Evolutionary conservation across 2,329 filamentous ascomycete species (phyloP).

Genomic region (Colletotrichum brevisporum): DNA sequence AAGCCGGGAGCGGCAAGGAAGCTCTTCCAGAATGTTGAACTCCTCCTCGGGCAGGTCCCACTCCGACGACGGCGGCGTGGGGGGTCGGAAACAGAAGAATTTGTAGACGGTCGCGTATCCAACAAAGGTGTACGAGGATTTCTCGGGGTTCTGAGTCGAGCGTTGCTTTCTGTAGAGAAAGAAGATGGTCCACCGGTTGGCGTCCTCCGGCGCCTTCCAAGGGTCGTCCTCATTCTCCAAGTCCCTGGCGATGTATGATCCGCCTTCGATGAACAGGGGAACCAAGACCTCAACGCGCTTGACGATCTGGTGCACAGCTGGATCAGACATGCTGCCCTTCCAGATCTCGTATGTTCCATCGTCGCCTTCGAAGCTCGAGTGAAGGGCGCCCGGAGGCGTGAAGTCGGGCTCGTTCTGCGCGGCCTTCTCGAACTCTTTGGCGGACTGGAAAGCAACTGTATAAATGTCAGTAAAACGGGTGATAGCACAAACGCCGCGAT

Average conservation of each 20-base stretch:
- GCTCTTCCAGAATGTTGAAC: conserved; percentile 67
- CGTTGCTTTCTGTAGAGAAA: conserved; percentile 81
- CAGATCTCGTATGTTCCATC: conserved; percentile 85
- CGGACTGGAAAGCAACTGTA: conserved; percentile 76
- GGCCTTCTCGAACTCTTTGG: conserved; percentile 72
- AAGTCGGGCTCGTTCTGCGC: conserved; percentile 56
- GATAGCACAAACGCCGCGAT: conserved; percentile 3
- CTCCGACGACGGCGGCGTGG: conserved; percentile 59
- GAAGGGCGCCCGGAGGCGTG: conserved; percentile 82
- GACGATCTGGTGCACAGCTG: conserved; percentile 78
- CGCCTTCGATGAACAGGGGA: conserved; percentile 92
- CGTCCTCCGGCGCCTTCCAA: conserved; percentile 61
- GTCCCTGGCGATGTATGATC: conserved; percentile 75
- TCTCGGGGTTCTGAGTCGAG: conserved; percentile 54
- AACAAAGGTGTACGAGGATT: conserved; percentile 81
- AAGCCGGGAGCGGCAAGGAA: conserved; percentile 85
- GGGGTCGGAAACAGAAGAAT: conserved; percentile 77
- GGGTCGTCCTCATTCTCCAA: conserved; percentile 55
- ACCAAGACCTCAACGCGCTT: conserved; percentile 87
- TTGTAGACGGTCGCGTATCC: conserved; percentile 94
- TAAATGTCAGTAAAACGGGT: not conserved
- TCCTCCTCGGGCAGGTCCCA: conserved; percentile 62
- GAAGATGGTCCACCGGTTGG: conserved; percentile 92
- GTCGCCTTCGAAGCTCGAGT: conserved; percentile 73
- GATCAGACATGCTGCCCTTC: conserved; percentile 81